These are phyloP conservation scores for Epichloe festucae DNA, from an alignment of 2,329 filamentous ascomycete species.

Conservation along the genomic window DNA sequence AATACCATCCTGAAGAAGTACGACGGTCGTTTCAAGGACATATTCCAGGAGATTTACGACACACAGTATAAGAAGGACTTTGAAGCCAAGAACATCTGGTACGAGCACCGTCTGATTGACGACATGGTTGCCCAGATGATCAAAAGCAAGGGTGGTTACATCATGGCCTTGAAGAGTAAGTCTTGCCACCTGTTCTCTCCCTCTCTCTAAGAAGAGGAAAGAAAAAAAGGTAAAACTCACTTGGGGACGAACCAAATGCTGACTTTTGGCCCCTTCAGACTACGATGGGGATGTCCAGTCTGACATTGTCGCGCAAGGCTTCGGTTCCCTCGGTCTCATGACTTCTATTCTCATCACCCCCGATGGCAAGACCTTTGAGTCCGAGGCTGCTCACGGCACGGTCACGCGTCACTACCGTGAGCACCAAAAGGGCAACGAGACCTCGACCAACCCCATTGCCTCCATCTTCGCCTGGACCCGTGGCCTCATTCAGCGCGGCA, in stretches of 20 bases:
- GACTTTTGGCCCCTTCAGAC: constrained; percentile 40
- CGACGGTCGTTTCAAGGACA: constrained; percentile 97
- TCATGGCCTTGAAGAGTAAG: constrained; percentile 97
- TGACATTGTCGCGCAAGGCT: constrained; percentile 95
- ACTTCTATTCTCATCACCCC: constrained; percentile 95
- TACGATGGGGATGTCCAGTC: constrained; percentile 99
- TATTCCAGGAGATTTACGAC: constrained; percentile 96
- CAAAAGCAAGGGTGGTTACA: constrained; percentile 91
- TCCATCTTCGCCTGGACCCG: constrained; percentile 99
- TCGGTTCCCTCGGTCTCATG: constrained; percentile 96
- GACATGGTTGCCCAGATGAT: constrained; percentile 99
- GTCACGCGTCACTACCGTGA: constrained; percentile 98
- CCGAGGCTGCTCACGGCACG: constrained; percentile 94
- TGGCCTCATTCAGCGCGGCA: constrained; percentile 82
- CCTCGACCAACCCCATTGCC: constrained; percentile 95
- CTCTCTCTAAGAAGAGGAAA: not conserved
- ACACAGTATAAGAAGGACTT: constrained; percentile 76
- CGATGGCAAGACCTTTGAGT: constrained; percentile 92
- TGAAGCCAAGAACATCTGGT: constrained; percentile 90
- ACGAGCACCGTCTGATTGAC: constrained; percentile 97
- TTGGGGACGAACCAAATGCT: not conserved
- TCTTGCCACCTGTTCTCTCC: constrained; percentile 10
- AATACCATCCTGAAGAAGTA: constrained; percentile 99
- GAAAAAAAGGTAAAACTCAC: no score
- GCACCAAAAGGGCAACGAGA: constrained; percentile 92